Percentiles rank a stretch among this genome's conserved stretches.
phyloP scores from a whole-genome alignment of 192 early-diverging fungal species.

The Coemansia sp. region DNA sequence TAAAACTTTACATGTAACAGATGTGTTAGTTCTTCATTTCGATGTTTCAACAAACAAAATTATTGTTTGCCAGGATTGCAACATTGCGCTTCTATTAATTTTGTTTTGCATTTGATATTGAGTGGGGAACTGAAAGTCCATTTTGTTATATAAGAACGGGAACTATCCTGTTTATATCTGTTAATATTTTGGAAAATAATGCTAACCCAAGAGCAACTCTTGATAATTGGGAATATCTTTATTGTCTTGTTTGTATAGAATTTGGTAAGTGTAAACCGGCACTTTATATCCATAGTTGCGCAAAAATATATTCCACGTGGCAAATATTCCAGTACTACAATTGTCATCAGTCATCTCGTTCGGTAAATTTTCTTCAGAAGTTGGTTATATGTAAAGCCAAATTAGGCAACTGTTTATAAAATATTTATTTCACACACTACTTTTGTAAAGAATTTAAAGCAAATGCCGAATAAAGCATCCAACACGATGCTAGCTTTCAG shows the following conservation, averaged over 20 bases:
- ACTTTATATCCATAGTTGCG: too few species aligned
- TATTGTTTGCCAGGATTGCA: conserved; percentile 22
- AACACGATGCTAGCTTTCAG: too few species aligned
- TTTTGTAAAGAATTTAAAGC: too few species aligned
- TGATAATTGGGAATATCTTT: conserved; percentile 22
- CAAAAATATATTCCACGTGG: too few species aligned
- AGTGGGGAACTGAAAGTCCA: not conserved
- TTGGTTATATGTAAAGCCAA: not conserved
- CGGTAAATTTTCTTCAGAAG: not conserved
- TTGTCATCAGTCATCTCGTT: not conserved
- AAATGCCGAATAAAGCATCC: too few species aligned
- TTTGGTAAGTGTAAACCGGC: not conserved
- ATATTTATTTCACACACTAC: too few species aligned
- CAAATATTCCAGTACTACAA: too few species aligned
- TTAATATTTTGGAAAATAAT: conserved; percentile 15
- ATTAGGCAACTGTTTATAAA: not conserved
- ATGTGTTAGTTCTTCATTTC: not conserved
- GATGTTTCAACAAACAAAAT: conserved; percentile 2
- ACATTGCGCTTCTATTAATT: conserved; percentile 29
- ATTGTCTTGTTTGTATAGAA: conserved; percentile 20
- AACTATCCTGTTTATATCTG: conserved; percentile 29
- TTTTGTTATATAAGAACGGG: not conserved
- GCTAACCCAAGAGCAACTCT: not conserved
- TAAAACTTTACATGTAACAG: too few species aligned
- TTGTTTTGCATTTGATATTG: conserved; percentile 10